A percentile compares a stretch with the other conserved stretches of the same genome.
phyloP scores from a whole-genome alignment of 306 rosid species.

The Inga leiocalycina region DNA sequence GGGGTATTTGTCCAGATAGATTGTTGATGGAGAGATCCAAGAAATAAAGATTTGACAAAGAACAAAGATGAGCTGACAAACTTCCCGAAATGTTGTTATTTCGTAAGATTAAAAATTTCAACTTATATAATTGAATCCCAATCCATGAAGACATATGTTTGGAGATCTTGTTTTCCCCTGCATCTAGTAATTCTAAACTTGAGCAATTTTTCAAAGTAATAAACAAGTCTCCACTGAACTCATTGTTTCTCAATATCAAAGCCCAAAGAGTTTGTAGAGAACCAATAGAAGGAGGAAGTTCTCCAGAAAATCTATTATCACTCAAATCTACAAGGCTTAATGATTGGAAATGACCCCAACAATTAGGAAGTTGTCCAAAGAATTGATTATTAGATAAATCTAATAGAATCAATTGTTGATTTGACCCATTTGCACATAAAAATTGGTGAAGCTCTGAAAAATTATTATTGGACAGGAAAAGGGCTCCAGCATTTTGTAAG shows the following conservation, averaged over 20 bases:
- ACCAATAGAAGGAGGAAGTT: not conserved
- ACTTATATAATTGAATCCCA: not conserved
- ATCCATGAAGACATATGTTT: conserved; percentile 11
- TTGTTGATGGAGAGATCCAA: not conserved
- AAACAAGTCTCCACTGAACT: not conserved
- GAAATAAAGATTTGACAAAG: not conserved
- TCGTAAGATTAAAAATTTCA: conserved; percentile 8
- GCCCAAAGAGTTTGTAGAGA: not conserved
- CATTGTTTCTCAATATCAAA: conserved; percentile 5
- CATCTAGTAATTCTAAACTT: not conserved
- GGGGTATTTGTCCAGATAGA: not conserved
- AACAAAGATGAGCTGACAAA: not conserved
- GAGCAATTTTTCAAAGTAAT: not conserved
- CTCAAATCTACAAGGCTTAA: not conserved
- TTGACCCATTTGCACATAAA: not conserved
- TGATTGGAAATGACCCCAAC: conserved; percentile 12
- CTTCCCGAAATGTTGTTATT: conserved; percentile 1
- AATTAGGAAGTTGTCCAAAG: not conserved
- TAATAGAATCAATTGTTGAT: not conserved
- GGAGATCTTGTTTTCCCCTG: conserved; percentile 5
- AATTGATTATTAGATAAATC: not conserved
- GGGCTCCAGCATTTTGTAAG: not conserved
- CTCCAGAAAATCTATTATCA: not conserved
- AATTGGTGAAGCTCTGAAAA: not conserved
- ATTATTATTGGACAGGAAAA: not conserved